A percentile compares a stretch with the other conserved stretches of the same genome.
Evolutionary conservation across 2,329 filamentous ascomycete genomes (phyloP).

Genomic region (Colletotrichum lentis): DNA sequence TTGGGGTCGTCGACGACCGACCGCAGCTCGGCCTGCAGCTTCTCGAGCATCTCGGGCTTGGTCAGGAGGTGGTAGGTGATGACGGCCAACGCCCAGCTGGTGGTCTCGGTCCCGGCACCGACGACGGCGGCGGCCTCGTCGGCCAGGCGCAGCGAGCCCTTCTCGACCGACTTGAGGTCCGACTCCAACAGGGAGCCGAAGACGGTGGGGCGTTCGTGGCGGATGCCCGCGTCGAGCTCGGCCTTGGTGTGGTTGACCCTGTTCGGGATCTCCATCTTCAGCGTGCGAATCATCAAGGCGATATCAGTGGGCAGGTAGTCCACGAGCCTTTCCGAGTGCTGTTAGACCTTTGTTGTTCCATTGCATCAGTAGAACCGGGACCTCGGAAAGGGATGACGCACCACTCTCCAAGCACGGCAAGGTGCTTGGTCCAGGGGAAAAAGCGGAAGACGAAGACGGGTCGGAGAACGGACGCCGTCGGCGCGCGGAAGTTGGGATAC

Average conservation of each 20-base stretch:
- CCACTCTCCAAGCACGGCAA: slow-evolving; percentile 36
- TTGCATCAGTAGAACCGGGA: not conserved
- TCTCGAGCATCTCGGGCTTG: slow-evolving; percentile 45
- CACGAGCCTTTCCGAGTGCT: slow-evolving; percentile 20
- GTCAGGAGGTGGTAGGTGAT: slow-evolving; percentile 49
- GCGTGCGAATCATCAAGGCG: slow-evolving; percentile 36
- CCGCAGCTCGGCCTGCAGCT: slow-evolving; percentile 45
- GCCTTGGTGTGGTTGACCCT: slow-evolving; percentile 35
- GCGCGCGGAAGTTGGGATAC: slow-evolving; percentile 47
- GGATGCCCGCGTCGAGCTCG: slow-evolving; percentile 37
- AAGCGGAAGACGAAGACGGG: slow-evolving; percentile 42
- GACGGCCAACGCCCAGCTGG: slow-evolving; percentile 44
- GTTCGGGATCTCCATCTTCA: slow-evolving; percentile 36
- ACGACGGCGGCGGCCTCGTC: slow-evolving; percentile 37
- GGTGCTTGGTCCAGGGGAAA: slow-evolving; percentile 40
- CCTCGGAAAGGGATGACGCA: not conserved
- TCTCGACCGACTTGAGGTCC: slow-evolving; percentile 30
- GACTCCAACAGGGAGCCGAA: slow-evolving; percentile 38
- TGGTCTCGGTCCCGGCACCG: slow-evolving; percentile 40
- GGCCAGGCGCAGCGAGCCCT: slow-evolving; percentile 28
- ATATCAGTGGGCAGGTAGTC: slow-evolving; percentile 36
- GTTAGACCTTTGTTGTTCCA: not conserved
- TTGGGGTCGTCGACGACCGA: slow-evolving; percentile 42
- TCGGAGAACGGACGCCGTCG: slow-evolving; percentile 39
- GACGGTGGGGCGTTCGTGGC: slow-evolving; percentile 37